Evolutionary conservation across 805 yeast species (phyloP).

Genomic region (Maudiozyma saulgeensis): DNA sequence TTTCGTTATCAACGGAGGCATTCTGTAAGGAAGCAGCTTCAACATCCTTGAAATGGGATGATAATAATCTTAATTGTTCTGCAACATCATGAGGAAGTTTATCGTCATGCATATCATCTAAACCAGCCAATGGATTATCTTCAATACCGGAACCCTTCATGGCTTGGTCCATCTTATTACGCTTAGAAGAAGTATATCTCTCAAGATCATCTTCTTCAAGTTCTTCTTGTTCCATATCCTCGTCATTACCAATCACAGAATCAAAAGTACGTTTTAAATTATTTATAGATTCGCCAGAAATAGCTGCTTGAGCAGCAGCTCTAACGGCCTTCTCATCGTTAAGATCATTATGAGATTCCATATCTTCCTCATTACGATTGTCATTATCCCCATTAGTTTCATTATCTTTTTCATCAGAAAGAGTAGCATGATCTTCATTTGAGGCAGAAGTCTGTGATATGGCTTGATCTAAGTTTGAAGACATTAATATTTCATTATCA

Average conservation of each 20-base stretch:
- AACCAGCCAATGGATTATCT: conserved; percentile 15
- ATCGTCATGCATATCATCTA: conserved; percentile 25
- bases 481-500: not conserved
- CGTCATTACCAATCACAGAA: conserved; percentile 2
- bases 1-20: conserved; percentile 11
- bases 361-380: not conserved
- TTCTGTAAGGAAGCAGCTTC: conserved; percentile 13
- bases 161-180: conserved; percentile 3
- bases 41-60: conserved; percentile 29
- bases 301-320: conserved; percentile 24
- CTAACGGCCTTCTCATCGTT: conserved; percentile 14
- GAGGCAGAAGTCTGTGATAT: not conserved
- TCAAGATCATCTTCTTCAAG: conserved; percentile 1
- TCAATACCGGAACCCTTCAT: conserved; percentile 1
- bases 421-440: not conserved
- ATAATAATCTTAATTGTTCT: conserved; percentile 27
- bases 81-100: conserved; percentile 29
- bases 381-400: not conserved
- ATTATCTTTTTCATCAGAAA: not conserved
- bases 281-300: conserved; percentile 13
- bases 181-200: conserved; percentile 1
- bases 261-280: conserved; percentile 11
- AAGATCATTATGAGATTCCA: not conserved
- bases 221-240: conserved; percentile 2
- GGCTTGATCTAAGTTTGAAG: not conserved